Evolutionary conservation across 2,329 filamentous ascomycete species (phyloP), one percentile per base, ranked within the genome.

Genomic region (Apiospora sp.): DNA sequence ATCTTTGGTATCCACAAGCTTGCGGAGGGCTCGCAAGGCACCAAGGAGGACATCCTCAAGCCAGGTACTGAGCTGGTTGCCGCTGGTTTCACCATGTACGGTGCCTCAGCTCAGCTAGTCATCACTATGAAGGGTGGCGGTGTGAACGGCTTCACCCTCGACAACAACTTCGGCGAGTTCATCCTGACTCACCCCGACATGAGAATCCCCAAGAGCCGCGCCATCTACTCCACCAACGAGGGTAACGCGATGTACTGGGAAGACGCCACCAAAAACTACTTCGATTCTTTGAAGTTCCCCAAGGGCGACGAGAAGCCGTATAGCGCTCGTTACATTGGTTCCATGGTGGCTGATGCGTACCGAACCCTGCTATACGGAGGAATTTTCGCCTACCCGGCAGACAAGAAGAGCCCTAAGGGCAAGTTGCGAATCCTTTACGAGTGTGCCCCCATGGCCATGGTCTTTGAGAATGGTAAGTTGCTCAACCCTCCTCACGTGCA

Each of bases 61-160:
- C 93, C 96, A 0, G 96, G 96, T 72, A 96, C 93, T 1, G 95
- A 98, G 84, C 90, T 98, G 76, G 90, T 98, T 27, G 96, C 96
- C 48, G 92, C 94, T 30, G 96, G 96, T n/a, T 99, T 99, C 89
- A 99, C 96, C 84, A 99, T 99, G 96, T 99, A 99, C 85, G 96
- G 96, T 81, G 96, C 96, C 77, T 98, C 95, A 3, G 92, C 96
- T 4, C 96, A 98, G 86, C 89, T 99, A 67, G 96, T 99, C 79
- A 93, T 99, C 81, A 99, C 96, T 77, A 98, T 98, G 95, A 94
- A 93, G 84, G 94, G 92, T 77, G 94, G 95, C 75, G 90, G 86
- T 74, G 96, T 99, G 84, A 98, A 98, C 85, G 96, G 96, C 79
- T 99, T 99, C 88, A 99, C 96, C 37, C 91, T 99, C 79, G 96